Evolutionary conservation across 2,329 filamentous ascomycete species (phyloP), one percentile per base, ranked within the genome.

Genomic region (Hypoxylon sp.): DNA sequence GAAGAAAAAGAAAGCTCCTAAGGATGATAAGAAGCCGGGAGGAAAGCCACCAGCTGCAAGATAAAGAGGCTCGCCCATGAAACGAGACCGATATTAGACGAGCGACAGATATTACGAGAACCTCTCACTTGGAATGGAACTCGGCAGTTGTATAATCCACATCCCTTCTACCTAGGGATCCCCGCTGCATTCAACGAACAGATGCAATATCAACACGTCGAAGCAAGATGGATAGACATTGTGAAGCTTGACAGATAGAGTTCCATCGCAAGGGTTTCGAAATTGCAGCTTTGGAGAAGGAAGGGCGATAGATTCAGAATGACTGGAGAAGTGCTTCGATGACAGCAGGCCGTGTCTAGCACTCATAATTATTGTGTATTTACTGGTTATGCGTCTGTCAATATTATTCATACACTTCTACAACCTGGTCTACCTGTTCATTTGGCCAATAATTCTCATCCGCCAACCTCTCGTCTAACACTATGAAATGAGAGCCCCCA

Each of bases 1-100:
- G 76, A 84, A 80, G 75, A 86, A 85, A 76, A 83, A 83, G 73
- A 85, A 85, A 77, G 79, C 80, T 57, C 76, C 78, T 34, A 79
- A 78, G 63, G 68, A 81, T 41, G 23, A 21, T 19, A 45, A 39
- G 39, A 54, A 54, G 61, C 77, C 80, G 52, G 76, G 74, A 34
- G 73, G 69, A 25, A 75, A 75, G 58, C 71, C 74, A 14, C 70
- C 74, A 12, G 74, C 74, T 21, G 65, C 70, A 63, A 68, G 74
- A 70, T 75, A 70, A 61, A 63, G 5, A 12, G 25, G 23, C n/a
- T 21, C 16, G n/a, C 6, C 7, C 16, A 37, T 23, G 30, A 16
- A 27, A 32, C 9, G 19, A 57, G 16, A n/a, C 51, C 48, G 21
- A 47, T 27, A 30, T 46, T 21, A 45, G 16, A 32, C 5, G 11